Conservation (phyloP, 371 early-diverging fungal genomes). For the Mucor velutinosus region DNA sequence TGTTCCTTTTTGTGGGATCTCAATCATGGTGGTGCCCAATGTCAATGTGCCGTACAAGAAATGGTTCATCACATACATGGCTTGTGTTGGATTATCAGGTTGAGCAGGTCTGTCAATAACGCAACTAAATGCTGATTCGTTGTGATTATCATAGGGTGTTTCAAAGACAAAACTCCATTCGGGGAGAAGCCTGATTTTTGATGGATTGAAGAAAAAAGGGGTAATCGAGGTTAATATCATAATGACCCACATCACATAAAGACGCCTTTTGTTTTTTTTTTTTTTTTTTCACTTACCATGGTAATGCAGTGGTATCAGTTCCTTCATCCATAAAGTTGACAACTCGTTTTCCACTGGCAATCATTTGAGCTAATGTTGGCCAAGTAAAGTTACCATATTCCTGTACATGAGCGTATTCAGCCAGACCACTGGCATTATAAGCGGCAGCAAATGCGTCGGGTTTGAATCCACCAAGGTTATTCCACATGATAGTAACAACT, state of each 20-base stretch:
- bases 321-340: slow-evolving; percentile 67
- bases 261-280: no score
- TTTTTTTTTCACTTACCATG: slow-evolving; percentile 65
- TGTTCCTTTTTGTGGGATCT: slow-evolving; percentile 54
- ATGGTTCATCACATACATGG: slow-evolving; percentile 67
- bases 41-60: slow-evolving; percentile 51
- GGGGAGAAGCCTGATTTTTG: slow-evolving; percentile 45
- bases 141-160: slow-evolving; percentile 55
- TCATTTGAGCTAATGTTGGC: slow-evolving; percentile 73
- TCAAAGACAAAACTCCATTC: slow-evolving; percentile 63
- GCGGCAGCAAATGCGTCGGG: slow-evolving; percentile 52
- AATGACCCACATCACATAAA: neutral
- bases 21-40: slow-evolving; percentile 32
- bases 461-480: slow-evolving; percentile 57
- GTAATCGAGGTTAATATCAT: neutral
- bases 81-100: slow-evolving; percentile 29
- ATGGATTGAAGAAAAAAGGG: neutral
- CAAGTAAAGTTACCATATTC: slow-evolving; percentile 44
- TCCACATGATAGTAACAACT: slow-evolving; percentile 74
- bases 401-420: slow-evolving; percentile 56
- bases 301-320: slow-evolving; percentile 50
- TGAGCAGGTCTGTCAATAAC: slow-evolving; percentile 56
- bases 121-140: slow-evolving; percentile 46
- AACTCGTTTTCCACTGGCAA: slow-evolving; percentile 63
- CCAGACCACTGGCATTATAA: slow-evolving; percentile 63